A percentile compares a stretch with the other conserved stretches of the same genome.
Conservation (phyloP, 1,284 basidiomycete species). For the Anthracocystis setariae region DNA sequence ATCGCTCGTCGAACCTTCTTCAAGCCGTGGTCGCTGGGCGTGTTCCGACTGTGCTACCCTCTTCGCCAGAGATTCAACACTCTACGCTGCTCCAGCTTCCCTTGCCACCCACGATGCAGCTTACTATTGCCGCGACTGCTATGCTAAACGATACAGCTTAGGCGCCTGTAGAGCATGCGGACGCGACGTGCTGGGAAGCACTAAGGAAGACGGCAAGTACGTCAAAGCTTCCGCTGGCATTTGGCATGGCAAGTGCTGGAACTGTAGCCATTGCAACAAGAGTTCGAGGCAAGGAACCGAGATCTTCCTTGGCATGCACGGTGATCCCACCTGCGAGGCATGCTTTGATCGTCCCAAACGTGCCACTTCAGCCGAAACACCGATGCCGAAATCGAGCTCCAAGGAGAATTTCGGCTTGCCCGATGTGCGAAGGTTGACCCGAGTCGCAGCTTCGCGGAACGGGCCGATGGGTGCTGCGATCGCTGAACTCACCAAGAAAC, state of each 20-base stretch:
- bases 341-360: constrained; percentile 48
- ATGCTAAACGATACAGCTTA: constrained; percentile 43
- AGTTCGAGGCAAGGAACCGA: constrained; percentile 19
- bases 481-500: constrained; percentile 52
- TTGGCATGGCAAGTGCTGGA: constrained; percentile 59
- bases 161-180: constrained; percentile 43
- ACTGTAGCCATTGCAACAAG: constrained; percentile 39
- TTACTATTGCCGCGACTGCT: constrained; percentile 55
- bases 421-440: constrained; percentile 21
- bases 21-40: constrained; percentile 46
- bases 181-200: constrained; percentile 49
- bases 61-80: constrained; percentile 58
- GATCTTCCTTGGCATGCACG: constrained; percentile 54
- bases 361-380: neutral
- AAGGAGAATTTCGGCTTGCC: neutral
- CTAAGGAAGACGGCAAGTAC: constrained; percentile 58
- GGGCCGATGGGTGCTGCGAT: constrained; percentile 56
- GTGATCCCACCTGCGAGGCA: constrained; percentile 45
- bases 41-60: constrained; percentile 44
- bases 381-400: neutral
- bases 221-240: constrained; percentile 45
- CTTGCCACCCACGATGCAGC: constrained; percentile 3
- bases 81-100: constrained; percentile 51
- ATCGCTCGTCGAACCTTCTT: constrained; percentile 51
- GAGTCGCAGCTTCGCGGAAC: constrained; percentile 10